Base-by-base conservation (phyloP, 495 filamentous ascomycete species). In the Extremus antarcticus region DNA sequence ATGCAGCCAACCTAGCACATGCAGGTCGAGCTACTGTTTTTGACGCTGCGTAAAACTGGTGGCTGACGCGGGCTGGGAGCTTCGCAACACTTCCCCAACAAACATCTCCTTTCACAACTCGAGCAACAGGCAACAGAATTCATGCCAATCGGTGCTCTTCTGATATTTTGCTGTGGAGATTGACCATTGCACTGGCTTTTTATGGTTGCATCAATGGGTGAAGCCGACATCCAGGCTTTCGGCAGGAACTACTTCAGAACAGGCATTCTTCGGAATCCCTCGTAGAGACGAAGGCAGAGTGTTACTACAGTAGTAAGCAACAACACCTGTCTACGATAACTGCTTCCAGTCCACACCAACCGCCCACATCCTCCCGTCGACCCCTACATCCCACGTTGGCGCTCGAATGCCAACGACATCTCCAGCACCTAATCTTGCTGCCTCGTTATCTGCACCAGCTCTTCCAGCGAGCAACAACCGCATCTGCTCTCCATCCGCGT, bases 311-410 rank as follows among this genome's bases (percentile, higher is more conserved):
- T n/a, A n/a, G n/a, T n/a, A n/a, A n/a, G n/a, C n/a, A n/a, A n/a
- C n/a, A n/a, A n/a, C n/a, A n/a, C n/a, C 4, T 35, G 29, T 35
- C 13, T 13, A 35, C 29, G 29, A 35, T 22, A 67, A 29, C 16
- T 66, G 41, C 23, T 54, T 51, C 68, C 68, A 70, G 43, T 70
- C 65, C 29, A 65, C 63, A 48, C 56, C 68, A 8, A 70, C 63
- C 24, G 56, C 39, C 66, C 65, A 69, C 22, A 22, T 62, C 35
- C 50, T 51, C 11, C 57, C 60, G 3, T 56, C 53, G 16, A 67
- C 9, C n/a, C 57, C 58, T 7, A 65, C 55, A 19, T 66, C 60
- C 68, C 68, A 70, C 38, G 47, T 47, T 11, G 68, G 68, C 24
- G 68, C 58, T 41, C 62, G 25, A 11, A 68, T 47, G 11, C 65